Evolutionary conservation across 1,139 yeast genomes (phyloP).

Genomic region (Zygosaccharomyces pseudobailii): DNA sequence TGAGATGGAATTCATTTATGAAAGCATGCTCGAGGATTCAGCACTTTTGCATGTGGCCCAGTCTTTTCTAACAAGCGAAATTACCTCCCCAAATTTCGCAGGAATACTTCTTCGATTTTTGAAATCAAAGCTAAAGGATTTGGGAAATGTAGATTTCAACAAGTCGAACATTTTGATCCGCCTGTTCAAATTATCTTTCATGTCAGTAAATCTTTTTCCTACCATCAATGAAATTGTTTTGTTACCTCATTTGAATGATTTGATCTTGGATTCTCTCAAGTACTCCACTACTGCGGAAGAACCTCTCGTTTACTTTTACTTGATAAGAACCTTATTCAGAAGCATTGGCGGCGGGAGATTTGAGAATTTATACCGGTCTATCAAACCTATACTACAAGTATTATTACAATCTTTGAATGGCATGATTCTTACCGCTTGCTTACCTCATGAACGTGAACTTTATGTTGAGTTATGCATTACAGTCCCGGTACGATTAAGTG

Average conservation of each 20-base stretch:
- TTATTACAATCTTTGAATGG: constrained; percentile 80
- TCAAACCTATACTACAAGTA: constrained; percentile 84
- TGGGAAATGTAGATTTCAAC: constrained; percentile 76
- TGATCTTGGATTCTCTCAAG: constrained; percentile 76
- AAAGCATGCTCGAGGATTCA: constrained; percentile 77
- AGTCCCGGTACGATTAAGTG: constrained; percentile 90
- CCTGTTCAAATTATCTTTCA: constrained; percentile 83
- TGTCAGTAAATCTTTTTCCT: constrained; percentile 93
- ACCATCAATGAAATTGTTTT: constrained; percentile 80
- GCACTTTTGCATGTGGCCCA: constrained; percentile 90
- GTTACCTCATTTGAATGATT: constrained; percentile 76
- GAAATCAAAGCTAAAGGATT: constrained; percentile 63
- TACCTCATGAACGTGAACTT: constrained; percentile 87
- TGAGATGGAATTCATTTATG: constrained; percentile 74
- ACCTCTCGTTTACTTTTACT: constrained; percentile 82
- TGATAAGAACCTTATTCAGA: constrained; percentile 84
- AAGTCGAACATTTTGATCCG: constrained; percentile 80
- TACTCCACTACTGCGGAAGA: constrained; percentile 86
- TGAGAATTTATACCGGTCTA: constrained; percentile 86
- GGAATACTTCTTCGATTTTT: constrained; percentile 79
- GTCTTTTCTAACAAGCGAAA: constrained; percentile 87
- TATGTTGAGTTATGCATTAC: constrained; percentile 93
- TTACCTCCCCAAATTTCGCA: constrained; percentile 87
- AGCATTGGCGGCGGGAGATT: constrained; percentile 96
- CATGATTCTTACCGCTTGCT: constrained; percentile 73